Evolutionary conservation across 2,329 filamentous ascomycete species (phyloP).

Genomic region (Aspergillus sp.): DNA sequence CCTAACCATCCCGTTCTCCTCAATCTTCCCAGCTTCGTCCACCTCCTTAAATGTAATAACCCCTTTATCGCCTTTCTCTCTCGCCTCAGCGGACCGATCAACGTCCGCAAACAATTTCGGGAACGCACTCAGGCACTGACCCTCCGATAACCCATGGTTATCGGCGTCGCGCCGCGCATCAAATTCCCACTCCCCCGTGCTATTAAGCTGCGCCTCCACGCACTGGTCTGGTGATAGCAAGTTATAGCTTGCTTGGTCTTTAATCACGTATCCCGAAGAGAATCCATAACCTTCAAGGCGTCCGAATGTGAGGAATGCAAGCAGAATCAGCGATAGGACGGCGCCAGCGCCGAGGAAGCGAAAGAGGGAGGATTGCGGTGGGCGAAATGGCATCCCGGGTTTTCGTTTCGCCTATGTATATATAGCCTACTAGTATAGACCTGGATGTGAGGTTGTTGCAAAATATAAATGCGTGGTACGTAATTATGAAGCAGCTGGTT

Average conservation of each 20-base stretch:
- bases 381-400: constrained; percentile 12
- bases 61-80: constrained; percentile 17
- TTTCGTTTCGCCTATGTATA: neutral
- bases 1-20: constrained; percentile 39
- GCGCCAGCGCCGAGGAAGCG: constrained; percentile 31
- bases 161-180: constrained; percentile 31
- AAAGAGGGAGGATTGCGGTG: constrained; percentile 19
- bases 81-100: constrained; percentile 28
- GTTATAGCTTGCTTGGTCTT: no score
- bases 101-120: constrained; percentile 41
- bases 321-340: constrained; percentile 23
- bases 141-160: constrained; percentile 37
- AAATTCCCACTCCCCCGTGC: constrained; percentile 32
- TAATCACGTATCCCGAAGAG: no score
- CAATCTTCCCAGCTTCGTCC: constrained; percentile 22
- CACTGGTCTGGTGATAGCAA: neutral
- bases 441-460: neutral
- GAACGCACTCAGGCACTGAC: constrained; percentile 41
- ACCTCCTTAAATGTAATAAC: constrained; percentile 36
- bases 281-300: neutral
- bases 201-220: neutral
- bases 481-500: neutral
- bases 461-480: neutral
- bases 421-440: neutral
- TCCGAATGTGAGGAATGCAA: constrained; percentile 29